These are phyloP conservation scores for Epichloe gansuensis DNA, from an alignment of 2,329 filamentous ascomycete species.

Conservation along the genomic window DNA sequence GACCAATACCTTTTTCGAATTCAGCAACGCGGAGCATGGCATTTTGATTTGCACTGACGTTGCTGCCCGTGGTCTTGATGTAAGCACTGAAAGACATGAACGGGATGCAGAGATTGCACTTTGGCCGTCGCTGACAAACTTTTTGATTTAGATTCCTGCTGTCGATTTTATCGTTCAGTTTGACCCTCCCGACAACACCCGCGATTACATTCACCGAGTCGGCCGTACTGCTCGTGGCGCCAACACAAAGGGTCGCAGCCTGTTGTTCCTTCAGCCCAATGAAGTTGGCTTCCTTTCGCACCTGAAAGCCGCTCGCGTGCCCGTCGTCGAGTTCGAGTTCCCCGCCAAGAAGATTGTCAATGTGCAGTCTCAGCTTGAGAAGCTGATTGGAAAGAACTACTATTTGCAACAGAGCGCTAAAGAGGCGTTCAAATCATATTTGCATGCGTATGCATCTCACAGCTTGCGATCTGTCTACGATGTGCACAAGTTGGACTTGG, in stretches of 20 bases:
- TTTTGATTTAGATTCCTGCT: conserved; percentile 55
- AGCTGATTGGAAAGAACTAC: conserved; percentile 89
- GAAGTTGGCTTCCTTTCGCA: conserved; percentile 90
- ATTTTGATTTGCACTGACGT: conserved; percentile 95
- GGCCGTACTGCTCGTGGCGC: conserved; percentile 84
- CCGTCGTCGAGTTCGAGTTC: conserved; percentile 93
- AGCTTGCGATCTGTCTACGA: conserved; percentile 51
- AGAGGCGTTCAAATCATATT: conserved; percentile 74
- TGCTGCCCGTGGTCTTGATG: conserved; percentile 83
- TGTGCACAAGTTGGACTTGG: conserved; percentile 70
- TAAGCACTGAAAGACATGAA: conserved; percentile 25
- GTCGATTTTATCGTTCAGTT: conserved; percentile 97
- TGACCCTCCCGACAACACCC: conserved; percentile 82
- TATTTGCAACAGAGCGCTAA: conserved; percentile 83
- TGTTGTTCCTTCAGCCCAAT: conserved; percentile 86
- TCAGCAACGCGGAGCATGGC: conserved; percentile 63
- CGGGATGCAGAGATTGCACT: neutral
- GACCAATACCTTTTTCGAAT: conserved; percentile 98
- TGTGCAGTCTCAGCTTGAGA: conserved; percentile 83
- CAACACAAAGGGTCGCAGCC: conserved; percentile 70
- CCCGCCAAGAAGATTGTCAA: conserved; percentile 85
- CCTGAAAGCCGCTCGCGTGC: conserved; percentile 81
- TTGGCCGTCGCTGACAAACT: neutral
- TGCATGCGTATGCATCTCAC: conserved; percentile 86
- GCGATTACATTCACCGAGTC: conserved; percentile 91